Evolutionary conservation across 2,329 filamentous ascomycete genomes (phyloP).

Genomic region (Rhytidhysteron rufulum): DNA sequence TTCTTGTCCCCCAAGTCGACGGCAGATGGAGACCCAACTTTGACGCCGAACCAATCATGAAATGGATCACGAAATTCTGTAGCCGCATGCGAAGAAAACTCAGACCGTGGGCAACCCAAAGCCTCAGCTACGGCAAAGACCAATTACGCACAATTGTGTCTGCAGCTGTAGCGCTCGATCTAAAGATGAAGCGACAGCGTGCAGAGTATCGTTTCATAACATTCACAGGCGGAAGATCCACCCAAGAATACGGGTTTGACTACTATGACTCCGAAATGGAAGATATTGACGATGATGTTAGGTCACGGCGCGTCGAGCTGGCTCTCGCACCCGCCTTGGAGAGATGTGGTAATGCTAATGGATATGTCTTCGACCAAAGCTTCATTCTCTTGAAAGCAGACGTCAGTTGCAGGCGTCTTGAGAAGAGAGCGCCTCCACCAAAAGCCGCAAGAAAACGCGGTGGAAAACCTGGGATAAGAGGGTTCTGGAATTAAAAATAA

Average conservation of each 20-base stretch:
- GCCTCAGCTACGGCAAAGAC: conserved; percentile 26
- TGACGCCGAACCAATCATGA: conserved; percentile 30
- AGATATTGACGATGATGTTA: conserved; percentile 27
- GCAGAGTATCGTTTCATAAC: conserved; percentile 37
- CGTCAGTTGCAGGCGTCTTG: conserved; percentile 31
- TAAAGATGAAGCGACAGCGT: conserved; percentile 34
- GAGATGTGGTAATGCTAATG: conserved; percentile 35
- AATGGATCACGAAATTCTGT: conserved; percentile 29
- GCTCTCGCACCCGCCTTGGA: conserved; percentile 35
- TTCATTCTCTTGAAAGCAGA: conserved; percentile 37
- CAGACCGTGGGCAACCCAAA: conserved; percentile 28
- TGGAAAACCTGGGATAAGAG: no score
- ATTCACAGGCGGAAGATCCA: conserved; percentile 28
- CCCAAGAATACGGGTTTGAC: conserved; percentile 31
- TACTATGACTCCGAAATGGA: conserved; percentile 37
- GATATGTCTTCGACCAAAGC: conserved; percentile 33
- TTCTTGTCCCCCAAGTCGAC: conserved; percentile 34
- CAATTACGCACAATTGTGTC: conserved; percentile 31
- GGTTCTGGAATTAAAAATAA: no score
- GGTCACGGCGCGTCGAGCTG: conserved; percentile 26
- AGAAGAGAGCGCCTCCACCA: conserved; percentile 9
- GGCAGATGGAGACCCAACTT: conserved; percentile 34
- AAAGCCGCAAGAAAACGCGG: not conserved
- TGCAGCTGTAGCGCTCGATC: conserved; percentile 32
- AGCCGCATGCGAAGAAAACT: conserved; percentile 25